Evolutionary conservation across 495 filamentous ascomycete species (phyloP).

Genomic region (Talaromyces wortmannii): DNA sequence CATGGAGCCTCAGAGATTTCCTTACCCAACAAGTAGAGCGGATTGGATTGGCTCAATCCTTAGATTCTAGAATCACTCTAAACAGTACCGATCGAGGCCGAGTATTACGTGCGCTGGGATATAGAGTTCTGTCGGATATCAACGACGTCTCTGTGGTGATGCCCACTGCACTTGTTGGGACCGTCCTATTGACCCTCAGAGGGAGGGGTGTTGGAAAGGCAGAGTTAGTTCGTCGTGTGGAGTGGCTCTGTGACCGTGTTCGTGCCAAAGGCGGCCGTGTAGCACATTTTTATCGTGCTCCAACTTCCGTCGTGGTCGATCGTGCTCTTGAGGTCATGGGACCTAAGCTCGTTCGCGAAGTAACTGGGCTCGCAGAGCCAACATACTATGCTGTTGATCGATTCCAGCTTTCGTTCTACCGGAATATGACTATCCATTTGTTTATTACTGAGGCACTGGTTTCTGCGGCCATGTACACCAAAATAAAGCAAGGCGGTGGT

Average conservation of each 20-base stretch:
- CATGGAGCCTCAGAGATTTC: constrained; percentile 82
- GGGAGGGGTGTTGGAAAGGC: constrained; percentile 85
- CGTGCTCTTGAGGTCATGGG: constrained; percentile 88
- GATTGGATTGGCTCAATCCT: constrained; percentile 22
- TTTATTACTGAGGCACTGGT: constrained; percentile 91
- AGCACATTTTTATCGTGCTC: constrained; percentile 80
- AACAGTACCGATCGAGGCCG: constrained; percentile 45
- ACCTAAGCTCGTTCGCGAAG: constrained; percentile 73
- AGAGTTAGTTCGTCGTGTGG: constrained; percentile 78
- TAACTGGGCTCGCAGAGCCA: constrained; percentile 73
- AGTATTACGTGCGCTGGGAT: constrained; percentile 79
- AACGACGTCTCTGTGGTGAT: constrained; percentile 95
- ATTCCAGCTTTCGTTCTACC: constrained; percentile 95
- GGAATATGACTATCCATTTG: constrained; percentile 98
- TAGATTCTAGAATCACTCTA: constrained; percentile 28
- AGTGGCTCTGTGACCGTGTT: constrained; percentile 86
- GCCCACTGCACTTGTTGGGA: constrained; percentile 93
- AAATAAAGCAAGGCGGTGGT: constrained; percentile 82
- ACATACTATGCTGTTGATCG: constrained; percentile 92
- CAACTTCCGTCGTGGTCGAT: constrained; percentile 75
- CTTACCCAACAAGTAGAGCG: constrained; percentile 63
- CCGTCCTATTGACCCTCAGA: constrained; percentile 83
- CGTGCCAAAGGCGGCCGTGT: constrained; percentile 79
- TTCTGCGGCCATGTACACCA: constrained; percentile 80
- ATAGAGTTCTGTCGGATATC: constrained; percentile 87